A percentile compares a stretch with the other conserved stretches of the same genome.
phyloP scores from a whole-genome alignment of 2,329 filamentous ascomycete genomes.

The Biscogniauxia marginata region DNA sequence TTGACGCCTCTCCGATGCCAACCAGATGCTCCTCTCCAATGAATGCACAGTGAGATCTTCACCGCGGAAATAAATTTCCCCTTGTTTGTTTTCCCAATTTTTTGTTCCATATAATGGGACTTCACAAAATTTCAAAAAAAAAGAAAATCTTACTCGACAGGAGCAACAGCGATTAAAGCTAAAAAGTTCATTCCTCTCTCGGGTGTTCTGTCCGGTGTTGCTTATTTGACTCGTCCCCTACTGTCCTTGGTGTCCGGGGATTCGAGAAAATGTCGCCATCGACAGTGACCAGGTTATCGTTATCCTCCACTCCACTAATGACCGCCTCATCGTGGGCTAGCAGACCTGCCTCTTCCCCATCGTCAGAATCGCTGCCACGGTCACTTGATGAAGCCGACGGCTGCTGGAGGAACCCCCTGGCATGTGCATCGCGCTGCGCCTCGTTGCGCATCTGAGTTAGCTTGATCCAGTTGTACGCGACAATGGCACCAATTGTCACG shows the following conservation, averaged over 20 bases:
- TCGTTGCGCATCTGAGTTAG: constrained; percentile 84
- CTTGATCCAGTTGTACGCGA: constrained; percentile 91
- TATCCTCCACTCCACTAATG: constrained; percentile 35
- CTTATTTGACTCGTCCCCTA: constrained; percentile 12
- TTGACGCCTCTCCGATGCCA: not conserved
- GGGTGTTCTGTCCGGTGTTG: constrained; percentile 24
- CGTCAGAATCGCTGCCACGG: constrained; percentile 41
- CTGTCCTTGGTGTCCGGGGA: constrained; percentile 25
- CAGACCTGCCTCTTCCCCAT: constrained; percentile 46
- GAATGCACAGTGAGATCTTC: not conserved
- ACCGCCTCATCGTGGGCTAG: constrained; percentile 38
- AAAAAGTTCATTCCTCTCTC: constrained; percentile 20
- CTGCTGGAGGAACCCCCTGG: constrained; percentile 33
- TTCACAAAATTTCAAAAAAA: not conserved
- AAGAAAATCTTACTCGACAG: not conserved
- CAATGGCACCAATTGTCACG: constrained; percentile 86
- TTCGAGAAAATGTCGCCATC: constrained; percentile 42
- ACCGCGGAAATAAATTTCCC: not conserved
- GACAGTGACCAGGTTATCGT: constrained; percentile 37
- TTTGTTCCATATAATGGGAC: not conserved
- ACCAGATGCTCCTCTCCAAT: not conserved
- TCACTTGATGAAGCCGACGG: constrained; percentile 37
- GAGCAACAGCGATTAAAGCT: constrained; percentile 5
- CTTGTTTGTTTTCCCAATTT: not conserved
- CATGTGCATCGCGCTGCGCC: constrained; percentile 55